These are phyloP conservation scores for Suillus placidus DNA, from an alignment of 768 basidiomycete species.

Conservation along the genomic window DNA sequence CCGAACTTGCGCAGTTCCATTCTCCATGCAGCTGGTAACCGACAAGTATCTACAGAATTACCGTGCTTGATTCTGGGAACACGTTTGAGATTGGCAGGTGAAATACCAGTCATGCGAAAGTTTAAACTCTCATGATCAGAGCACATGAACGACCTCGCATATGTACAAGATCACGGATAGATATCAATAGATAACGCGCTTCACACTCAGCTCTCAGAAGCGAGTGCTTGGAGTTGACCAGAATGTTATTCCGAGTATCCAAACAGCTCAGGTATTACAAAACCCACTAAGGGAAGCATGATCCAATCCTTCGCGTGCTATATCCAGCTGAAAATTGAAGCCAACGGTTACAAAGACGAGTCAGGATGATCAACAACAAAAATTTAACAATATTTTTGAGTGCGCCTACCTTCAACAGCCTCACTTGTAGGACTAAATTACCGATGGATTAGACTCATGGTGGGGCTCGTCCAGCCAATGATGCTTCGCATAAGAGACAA, in stretches of 20 bases:
- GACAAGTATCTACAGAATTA: background rate
- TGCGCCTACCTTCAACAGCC: background rate
- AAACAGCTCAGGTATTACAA: background rate
- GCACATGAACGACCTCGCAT: background rate
- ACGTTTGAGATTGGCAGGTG: background rate
- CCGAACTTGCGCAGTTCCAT: background rate
- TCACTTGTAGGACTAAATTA: background rate
- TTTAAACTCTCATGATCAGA: background rate
- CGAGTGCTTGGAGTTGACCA: background rate
- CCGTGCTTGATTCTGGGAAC: background rate
- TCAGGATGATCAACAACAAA: background rate
- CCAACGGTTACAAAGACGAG: background rate
- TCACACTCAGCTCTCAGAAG: background rate
- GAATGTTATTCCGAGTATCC: background rate
- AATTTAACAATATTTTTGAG: background rate
- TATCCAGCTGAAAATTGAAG: background rate
- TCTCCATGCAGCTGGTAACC: background rate
- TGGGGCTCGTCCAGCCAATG: constrained; percentile 4
- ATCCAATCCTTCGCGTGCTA: background rate
- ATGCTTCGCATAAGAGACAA: constrained; percentile 14
- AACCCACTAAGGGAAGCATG: background rate
- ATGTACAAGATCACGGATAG: background rate
- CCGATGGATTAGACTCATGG: background rate
- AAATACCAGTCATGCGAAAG: background rate
- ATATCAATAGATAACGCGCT: background rate